These are phyloP conservation scores for Vigna unguiculata DNA, from an alignment of 306 rosid species.

Conservation along the genomic window DNA sequence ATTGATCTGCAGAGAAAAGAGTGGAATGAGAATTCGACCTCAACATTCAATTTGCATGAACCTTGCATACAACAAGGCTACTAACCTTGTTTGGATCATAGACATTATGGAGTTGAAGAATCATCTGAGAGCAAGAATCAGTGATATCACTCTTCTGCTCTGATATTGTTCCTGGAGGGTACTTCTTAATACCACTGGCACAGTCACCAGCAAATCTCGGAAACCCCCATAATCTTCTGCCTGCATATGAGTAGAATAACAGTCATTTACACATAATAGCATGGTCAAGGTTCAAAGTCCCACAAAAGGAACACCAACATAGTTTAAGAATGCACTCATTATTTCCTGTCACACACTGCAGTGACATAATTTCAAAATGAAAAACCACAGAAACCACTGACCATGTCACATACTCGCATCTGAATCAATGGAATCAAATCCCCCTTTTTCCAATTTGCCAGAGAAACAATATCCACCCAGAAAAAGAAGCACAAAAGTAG, in stretches of 20 bases:
- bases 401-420: background rate
- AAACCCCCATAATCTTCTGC: slow-evolving; percentile 90
- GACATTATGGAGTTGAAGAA: slow-evolving; percentile 95
- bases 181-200: slow-evolving; percentile 76
- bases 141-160: slow-evolving; percentile 85
- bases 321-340: background rate
- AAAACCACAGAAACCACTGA: slow-evolving; percentile 11
- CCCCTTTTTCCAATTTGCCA: slow-evolving; percentile 15
- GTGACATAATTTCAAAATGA: slow-evolving; percentile 28
- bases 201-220: slow-evolving; percentile 97
- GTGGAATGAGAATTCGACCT: slow-evolving; percentile 31
- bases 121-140: slow-evolving; percentile 98
- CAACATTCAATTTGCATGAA: slow-evolving; percentile 37
- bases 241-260: slow-evolving; percentile 52
- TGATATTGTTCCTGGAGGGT: slow-evolving; percentile 66
- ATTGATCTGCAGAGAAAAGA: slow-evolving; percentile 68
- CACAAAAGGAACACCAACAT: background rate
- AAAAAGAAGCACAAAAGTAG: slow-evolving; percentile 29
- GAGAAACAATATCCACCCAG: background rate
- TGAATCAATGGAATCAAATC: slow-evolving; percentile 23
- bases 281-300: slow-evolving; percentile 11
- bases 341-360: background rate
- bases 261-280: slow-evolving; percentile 21
- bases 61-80: slow-evolving; percentile 20
- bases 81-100: slow-evolving; percentile 92